Conservation (phyloP, 1,284 basidiomycete genomes). For the Apiotrichum siamense region DNA sequence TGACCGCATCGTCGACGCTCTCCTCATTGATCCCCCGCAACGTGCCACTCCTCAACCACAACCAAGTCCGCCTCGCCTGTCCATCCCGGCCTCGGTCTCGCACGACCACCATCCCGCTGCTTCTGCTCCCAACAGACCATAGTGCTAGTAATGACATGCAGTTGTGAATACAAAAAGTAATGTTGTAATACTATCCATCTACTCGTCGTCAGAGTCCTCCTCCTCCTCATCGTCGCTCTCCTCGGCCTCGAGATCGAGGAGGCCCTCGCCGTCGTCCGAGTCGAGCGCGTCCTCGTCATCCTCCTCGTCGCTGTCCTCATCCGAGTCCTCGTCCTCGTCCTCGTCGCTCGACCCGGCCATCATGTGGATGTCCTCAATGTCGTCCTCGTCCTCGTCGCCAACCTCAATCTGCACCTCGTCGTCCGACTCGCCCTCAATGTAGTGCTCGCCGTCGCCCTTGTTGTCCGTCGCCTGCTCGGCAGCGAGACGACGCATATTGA, state of each 20-base stretch:
- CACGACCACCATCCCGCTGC: too few relatives aligned
- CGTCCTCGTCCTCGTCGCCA: conserved; percentile 59
- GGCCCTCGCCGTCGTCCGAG: conserved; percentile 58
- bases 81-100: too few relatives aligned
- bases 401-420: conserved; percentile 57
- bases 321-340: conserved; percentile 24
- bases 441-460: conserved; percentile 46
- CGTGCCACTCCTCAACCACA: too few relatives aligned
- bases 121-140: too few relatives aligned
- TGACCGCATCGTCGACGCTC: too few relatives aligned
- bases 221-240: conserved; percentile 57
- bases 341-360: conserved; percentile 53
- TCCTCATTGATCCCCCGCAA: too few relatives aligned
- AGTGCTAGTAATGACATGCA: conserved; percentile 4
- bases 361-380: conserved; percentile 57
- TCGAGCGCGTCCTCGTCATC: conserved; percentile 46
- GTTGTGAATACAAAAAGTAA: neutral
- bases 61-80: too few relatives aligned
- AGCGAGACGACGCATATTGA: conserved; percentile 60
- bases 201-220: conserved; percentile 51
- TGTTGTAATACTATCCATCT: neutral
- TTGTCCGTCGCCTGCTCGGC: conserved; percentile 29
- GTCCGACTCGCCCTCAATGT: conserved; percentile 47
- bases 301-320: conserved; percentile 50
- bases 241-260: conserved; percentile 55